These are phyloP conservation scores for Sclerotinia sclerotiorum DNA, from an alignment of 2,329 filamentous ascomycete species.

Conservation along the genomic window DNA sequence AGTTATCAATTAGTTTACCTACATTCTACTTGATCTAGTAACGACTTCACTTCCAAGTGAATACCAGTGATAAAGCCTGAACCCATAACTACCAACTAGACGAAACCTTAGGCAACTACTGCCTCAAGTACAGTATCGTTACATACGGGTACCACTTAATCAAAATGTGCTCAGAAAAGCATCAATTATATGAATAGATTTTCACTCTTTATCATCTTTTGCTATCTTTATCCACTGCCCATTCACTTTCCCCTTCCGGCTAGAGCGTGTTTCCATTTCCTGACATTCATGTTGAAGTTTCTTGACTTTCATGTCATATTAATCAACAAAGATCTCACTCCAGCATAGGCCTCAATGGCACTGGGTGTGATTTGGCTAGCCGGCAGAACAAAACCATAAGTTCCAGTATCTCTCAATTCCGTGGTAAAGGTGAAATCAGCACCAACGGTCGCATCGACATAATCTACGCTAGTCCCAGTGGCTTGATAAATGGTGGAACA, in stretches of 20 bases:
- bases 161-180: not conserved
- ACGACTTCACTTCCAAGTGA: too few species aligned
- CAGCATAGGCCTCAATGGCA: conserved; percentile 50
- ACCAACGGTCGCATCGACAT: conserved; percentile 45
- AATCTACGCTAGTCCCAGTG: conserved; percentile 48
- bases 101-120: too few species aligned
- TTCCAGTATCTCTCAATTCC: conserved; percentile 51
- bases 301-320: conserved; percentile 29
- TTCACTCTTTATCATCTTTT: not conserved
- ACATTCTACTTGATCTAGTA: too few species aligned
- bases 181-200: not conserved
- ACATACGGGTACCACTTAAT: not conserved
- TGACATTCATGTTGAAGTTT: not conserved
- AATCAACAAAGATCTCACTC: conserved; percentile 32
- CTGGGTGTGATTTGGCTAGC: conserved; percentile 49
- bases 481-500: conserved; percentile 63
- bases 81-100: too few species aligned
- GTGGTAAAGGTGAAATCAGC: conserved; percentile 44
- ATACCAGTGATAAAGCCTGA: too few species aligned
- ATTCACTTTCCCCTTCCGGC: not conserved
- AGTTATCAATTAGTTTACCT: too few species aligned
- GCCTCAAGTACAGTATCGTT: too few species aligned
- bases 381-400: conserved; percentile 51
- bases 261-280: not conserved
- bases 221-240: too few species aligned